Percentiles rank a stretch among this genome's conserved stretches.
Conservation (phyloP, 768 basidiomycete species). For the Tubosaeta sp. region DNA sequence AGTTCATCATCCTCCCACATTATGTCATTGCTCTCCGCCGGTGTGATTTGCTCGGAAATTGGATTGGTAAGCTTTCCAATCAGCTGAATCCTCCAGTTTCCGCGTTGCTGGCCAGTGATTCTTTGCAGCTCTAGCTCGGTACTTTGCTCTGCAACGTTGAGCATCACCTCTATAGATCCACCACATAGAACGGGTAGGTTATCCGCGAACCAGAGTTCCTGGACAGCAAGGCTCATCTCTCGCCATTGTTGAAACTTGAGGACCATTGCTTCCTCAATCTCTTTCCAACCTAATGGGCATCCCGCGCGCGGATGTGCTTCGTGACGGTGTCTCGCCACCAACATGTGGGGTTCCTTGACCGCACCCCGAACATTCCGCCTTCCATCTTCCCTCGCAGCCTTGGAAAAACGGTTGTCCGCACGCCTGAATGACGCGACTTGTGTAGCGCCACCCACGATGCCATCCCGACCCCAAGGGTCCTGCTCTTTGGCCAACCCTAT, state of each 20-base stretch:
- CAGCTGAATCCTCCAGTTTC: slow-evolving; percentile 31
- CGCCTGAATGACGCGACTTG: slow-evolving; percentile 63
- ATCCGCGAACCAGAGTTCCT: slow-evolving; percentile 46
- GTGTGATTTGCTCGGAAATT: slow-evolving; percentile 3
- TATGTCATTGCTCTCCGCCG: slow-evolving; percentile 8
- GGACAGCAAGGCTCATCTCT: slow-evolving; percentile 42
- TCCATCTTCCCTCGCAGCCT: slow-evolving; percentile 25
- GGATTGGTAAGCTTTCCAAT: slow-evolving; percentile 15
- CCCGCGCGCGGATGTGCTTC: slow-evolving; percentile 45
- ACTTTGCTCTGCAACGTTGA: slow-evolving; percentile 23
- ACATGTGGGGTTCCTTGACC: slow-evolving; percentile 36
- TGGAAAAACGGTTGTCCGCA: slow-evolving; percentile 34
- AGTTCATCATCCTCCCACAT: slow-evolving; percentile 19
- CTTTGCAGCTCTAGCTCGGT: slow-evolving; percentile 21
- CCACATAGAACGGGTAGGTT: slow-evolving; percentile 32
- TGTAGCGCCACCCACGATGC: slow-evolving; percentile 58
- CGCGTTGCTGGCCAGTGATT: slow-evolving; percentile 14
- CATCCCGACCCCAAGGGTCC: slow-evolving; percentile 74
- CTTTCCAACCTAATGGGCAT: slow-evolving; percentile 37
- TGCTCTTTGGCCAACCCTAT: slow-evolving; percentile 55
- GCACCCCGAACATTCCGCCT: slow-evolving; percentile 3
- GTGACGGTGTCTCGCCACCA: slow-evolving; percentile 48
- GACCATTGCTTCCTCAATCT: slow-evolving; percentile 49
- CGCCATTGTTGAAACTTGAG: slow-evolving; percentile 51
- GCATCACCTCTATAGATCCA: slow-evolving; percentile 29